Evolutionary conservation across 345 rosid genomes (phyloP), one percentile per base, ranked within the genome.

Genomic region (Murraya paniculata): DNA sequence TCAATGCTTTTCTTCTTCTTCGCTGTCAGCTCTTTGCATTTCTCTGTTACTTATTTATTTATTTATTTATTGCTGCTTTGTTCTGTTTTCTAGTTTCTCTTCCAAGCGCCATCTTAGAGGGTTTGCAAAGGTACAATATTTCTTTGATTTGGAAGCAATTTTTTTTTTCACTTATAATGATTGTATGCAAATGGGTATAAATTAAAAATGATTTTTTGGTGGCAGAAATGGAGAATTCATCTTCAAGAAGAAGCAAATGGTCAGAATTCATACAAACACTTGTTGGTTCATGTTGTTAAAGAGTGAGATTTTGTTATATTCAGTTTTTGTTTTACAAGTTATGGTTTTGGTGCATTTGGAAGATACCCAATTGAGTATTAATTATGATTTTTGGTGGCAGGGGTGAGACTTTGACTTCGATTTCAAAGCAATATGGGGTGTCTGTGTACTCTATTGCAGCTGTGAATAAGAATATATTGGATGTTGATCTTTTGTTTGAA

Each of bases 351-450:
- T 31, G 78, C 25, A 33, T 65, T 75, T 65, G 24, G 19, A 75
- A 10, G 22, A 27, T 36, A 13, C 13, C 24, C n/a, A 9, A 36
- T 36, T 24, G 76, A 31, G 16, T 27, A 21, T n/a, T 45, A 45
- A 19, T 53, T 19, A 19, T 60, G 35, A 45, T 2, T 57, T 66
- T 57, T 13, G 28, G 59, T 79, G 36, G 61, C 82, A 86, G 88
- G 78, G 86, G 80, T 50, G 85, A 86, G 68, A 81, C 79, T 6
- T 18, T 83, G 75, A 74, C 78, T 71, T 86, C 85, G 2, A 75
- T 83, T 81, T 86, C 85, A 18, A 81, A 74, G 82, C 82, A 81
- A 14, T 77, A 83, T 68, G 82, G 80, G 21, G 82, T 81, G 45
- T 74, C 86, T 71, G 62, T 77, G 27, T 18, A 77, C 75, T 62